Base-by-base conservation (phyloP, 176 grass and related monocot species). In the Pontederia crassipes region DNA sequence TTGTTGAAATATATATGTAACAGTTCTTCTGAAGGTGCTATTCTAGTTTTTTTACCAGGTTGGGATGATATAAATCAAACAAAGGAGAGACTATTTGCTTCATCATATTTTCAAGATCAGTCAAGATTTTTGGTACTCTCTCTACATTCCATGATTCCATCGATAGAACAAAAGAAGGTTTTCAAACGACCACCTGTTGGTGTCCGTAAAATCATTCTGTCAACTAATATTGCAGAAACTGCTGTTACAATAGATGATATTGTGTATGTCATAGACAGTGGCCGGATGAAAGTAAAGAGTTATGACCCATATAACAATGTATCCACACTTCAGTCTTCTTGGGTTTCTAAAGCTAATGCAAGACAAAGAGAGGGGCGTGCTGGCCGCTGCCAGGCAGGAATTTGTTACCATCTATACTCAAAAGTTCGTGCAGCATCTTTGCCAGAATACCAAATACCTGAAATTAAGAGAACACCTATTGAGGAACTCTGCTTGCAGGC, bases 241-340 rank as follows among this genome's bases (percentile, higher is more conserved):
- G 81, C 92, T 63, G 81, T 97, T 47, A 97, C 92, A 55, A 97
- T 97, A 78, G 87, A 97, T 82, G 92, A 97, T 76, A 70, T 97
- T 56, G 87, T 97, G 54, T 97, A 82, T 74, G 87, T 97, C 24
- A 88, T 97, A 75, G 87, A 91, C 67, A 90, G 70, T 85, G 92
- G 92, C 26, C 78, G 87, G 65, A 97, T 97, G 92, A 97, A 97
- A 79, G 92, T 91, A 71, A 97, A 88, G 82, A 97, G 81, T 72
- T 97, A 97, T 78, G 92, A 97, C 88, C 92, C 92, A 27, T 91
- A 97, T 66, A 97, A 83, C 77, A 88, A 83, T 61, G 92, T 97
- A 47, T 97, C 92, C 53, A 97, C 92, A 58, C 87, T 97, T 74
- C 81, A 88, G 59, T 78, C 92, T 80, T 88, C 87, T 67, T 91